Percentiles rank a stretch among this genome's conserved stretches.
These are phyloP conservation scores for Botryotinia calthae DNA, from an alignment of 2,329 filamentous ascomycete species.

Conservation along the genomic window DNA sequence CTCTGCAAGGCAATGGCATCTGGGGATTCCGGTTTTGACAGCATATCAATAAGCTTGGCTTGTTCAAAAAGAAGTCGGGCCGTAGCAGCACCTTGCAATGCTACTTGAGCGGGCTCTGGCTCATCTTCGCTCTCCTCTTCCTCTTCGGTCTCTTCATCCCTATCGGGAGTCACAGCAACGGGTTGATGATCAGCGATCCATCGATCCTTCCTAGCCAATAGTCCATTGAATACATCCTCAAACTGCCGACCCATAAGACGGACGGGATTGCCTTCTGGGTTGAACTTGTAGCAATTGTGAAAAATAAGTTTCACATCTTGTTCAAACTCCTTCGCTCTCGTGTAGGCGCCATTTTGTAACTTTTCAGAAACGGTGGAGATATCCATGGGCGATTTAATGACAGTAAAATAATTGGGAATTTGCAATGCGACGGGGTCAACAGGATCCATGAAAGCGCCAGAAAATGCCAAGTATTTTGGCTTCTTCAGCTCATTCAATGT, in stretches of 20 bases:
- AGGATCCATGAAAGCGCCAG: slow-evolving; percentile 73
- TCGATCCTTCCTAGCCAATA: slow-evolving; percentile 75
- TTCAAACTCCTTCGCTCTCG: slow-evolving; percentile 80
- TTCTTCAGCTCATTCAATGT: slow-evolving; percentile 76
- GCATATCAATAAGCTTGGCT: slow-evolving; percentile 54
- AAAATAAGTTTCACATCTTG: slow-evolving; percentile 80
- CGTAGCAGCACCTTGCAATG: slow-evolving; percentile 39
- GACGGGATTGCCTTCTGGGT: slow-evolving; percentile 73
- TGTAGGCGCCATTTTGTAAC: slow-evolving; percentile 74
- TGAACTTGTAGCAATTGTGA: slow-evolving; percentile 90
- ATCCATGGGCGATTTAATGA: slow-evolving; percentile 98
- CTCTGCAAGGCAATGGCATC: slow-evolving; percentile 33
- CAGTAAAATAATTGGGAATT: slow-evolving; percentile 87
- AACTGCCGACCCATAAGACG: slow-evolving; percentile 69
- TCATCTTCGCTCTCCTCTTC: slow-evolving; percentile 56
- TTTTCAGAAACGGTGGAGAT: slow-evolving; percentile 77
- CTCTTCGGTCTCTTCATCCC: slow-evolving; percentile 62
- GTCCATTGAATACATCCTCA: slow-evolving; percentile 69
- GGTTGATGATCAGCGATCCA: slow-evolving; percentile 78
- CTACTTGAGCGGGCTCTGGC: slow-evolving; percentile 37
- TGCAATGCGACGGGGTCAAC: slow-evolving; percentile 93
- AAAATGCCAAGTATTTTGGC: slow-evolving; percentile 64
- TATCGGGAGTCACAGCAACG: slow-evolving; percentile 59
- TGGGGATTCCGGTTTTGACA: slow-evolving; percentile 53
- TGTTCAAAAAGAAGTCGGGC: slow-evolving; percentile 55